Base-by-base conservation (phyloP, 2,329 filamentous ascomycete species). In the Colletotrichum sansevieriae region DNA sequence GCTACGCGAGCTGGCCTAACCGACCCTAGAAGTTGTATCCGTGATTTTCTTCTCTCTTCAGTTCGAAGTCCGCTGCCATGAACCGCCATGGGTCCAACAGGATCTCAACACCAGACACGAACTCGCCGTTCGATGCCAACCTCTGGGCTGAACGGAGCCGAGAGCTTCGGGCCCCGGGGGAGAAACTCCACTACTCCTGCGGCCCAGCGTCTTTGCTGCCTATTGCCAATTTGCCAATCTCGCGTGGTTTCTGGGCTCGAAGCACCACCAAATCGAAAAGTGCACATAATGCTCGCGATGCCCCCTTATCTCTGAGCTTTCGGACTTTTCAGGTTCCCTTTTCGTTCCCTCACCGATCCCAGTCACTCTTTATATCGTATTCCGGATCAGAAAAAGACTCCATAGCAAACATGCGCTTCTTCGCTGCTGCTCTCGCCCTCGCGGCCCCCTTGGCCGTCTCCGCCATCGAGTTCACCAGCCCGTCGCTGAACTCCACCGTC, bases 401-500 rank as follows among this genome's bases (percentile, higher is more conserved):
- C 35, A 25, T 9, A 37, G 18, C 25, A 29, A 75, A 69, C 37
- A 78, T 78, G 75, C 75, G 72, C 61, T 72, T 72, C 63, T 63
- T 74, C 63, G 71, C 73, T 25, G 72, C 76, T 63, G 72, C 75
- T 61, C 55, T 76, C 68, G 74, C 75, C 71, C 71, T 77, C 58
- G 75, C 69, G 66, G 75, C 75, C 43, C 75, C 75, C 37, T 71
- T 78, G 25, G 61, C 33, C 39, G 76, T 74, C 43, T 74, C 76
- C 22, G 77, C 77, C 72, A 73, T 78, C 37, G 63, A 75, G 60
- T 76, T 78, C 71, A 69, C 66, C 46, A 71, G 72, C 52, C 80
- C 80, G 7, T 64, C 72, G 6, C 69, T 71, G 58, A 81, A 82
- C 74, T 73, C 76, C n/a, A 80, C 79, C 66, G 70, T 81, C 63